phyloP scores from a whole-genome alignment of 345 rosid genomes.

The Corchorus olitorius region DNA sequence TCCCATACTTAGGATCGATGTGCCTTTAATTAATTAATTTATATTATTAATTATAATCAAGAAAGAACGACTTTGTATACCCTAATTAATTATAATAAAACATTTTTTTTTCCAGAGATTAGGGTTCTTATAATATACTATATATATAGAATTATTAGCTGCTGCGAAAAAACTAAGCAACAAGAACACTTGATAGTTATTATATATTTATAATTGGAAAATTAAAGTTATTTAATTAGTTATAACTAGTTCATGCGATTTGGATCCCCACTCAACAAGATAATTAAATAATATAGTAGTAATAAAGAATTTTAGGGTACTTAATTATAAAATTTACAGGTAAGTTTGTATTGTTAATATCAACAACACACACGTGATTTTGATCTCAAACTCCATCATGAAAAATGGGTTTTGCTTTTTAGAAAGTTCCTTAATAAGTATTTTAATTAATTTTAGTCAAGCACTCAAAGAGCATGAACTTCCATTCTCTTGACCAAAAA shows the following conservation, averaged over 20 bases:
- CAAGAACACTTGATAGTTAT: too few species aligned
- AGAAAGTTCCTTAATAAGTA: not conserved
- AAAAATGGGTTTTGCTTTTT: not conserved
- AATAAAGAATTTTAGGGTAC: too few species aligned
- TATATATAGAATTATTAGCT: too few species aligned
- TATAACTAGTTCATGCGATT: too few species aligned
- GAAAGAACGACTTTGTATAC: not conserved
- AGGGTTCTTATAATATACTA: not conserved
- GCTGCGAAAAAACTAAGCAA: too few species aligned
- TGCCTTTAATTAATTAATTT: not conserved
- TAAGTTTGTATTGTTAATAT: not conserved
- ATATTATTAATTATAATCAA: too few species aligned
- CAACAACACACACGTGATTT: slow-evolving; percentile 17
- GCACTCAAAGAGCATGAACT: not conserved
- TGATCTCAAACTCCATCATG: slow-evolving; percentile 18
- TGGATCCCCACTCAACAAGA: not conserved
- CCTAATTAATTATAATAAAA: not conserved
- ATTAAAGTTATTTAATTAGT: too few species aligned
- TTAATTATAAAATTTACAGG: not conserved
- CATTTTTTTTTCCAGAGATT: not conserved
- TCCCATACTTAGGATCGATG: not conserved
- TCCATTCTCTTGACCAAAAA: not conserved
- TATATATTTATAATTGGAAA: too few species aligned
- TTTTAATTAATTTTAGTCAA: not conserved
- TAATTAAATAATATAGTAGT: not conserved